These are phyloP conservation scores for Brachypodium distachyon DNA, from an alignment of 202 grass and related monocot species.

Conservation along the genomic window DNA sequence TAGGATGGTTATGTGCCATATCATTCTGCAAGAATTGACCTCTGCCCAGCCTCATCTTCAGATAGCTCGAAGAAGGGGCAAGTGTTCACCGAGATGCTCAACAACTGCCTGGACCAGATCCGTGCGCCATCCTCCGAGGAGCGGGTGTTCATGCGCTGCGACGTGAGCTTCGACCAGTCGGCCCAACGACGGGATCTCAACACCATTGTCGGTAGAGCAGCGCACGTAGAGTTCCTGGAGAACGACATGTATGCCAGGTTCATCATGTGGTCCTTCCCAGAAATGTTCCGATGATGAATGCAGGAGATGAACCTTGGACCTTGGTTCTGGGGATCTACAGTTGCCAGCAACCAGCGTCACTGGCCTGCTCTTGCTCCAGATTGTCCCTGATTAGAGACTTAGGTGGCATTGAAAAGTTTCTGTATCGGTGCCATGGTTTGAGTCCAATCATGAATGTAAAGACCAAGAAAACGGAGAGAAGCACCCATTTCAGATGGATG, in stretches of 20 bases:
- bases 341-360: background rate
- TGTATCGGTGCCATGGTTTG: background rate
- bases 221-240: slow-evolving; percentile 90
- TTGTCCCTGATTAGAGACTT: background rate
- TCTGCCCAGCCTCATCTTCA: slow-evolving; percentile 41
- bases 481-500: background rate
- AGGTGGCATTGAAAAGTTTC: background rate
- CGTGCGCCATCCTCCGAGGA: slow-evolving; percentile 46
- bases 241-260: slow-evolving; percentile 70
- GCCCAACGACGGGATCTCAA: slow-evolving; percentile 60
- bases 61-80: slow-evolving; percentile 69
- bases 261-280: slow-evolving; percentile 93
- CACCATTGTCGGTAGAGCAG: slow-evolving; percentile 80
- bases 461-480: background rate
- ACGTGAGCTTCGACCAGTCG: slow-evolving; percentile 79
- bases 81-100: slow-evolving; percentile 83
- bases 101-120: slow-evolving; percentile 74
- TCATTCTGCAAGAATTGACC: slow-evolving; percentile 91
- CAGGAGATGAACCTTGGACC: background rate
- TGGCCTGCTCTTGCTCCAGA: too few relatives aligned
- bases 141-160: slow-evolving; percentile 74
- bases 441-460: background rate
- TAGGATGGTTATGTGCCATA: slow-evolving; percentile 95
- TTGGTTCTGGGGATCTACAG: background rate
- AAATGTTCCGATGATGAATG: slow-evolving; percentile 54